These are phyloP conservation scores for Pichia ethanolica DNA, from an alignment of 805 yeast genomes.

Conservation along the genomic window DNA sequence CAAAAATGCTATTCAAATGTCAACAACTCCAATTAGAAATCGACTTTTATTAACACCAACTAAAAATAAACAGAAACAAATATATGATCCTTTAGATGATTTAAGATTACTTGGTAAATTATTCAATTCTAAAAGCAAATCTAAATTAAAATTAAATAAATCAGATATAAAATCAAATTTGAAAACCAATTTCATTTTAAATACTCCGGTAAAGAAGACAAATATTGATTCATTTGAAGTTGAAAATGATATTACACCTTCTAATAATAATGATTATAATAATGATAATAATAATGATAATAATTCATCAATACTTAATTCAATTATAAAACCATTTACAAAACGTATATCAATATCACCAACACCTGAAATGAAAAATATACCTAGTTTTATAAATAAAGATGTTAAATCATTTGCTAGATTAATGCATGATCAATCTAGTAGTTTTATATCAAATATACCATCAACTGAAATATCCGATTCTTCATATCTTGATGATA, in stretches of 20 bases:
- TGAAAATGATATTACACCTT: not conserved
- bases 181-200: no score
- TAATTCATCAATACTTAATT: not conserved
- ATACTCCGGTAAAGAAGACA: not conserved
- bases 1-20: slow-evolving; percentile 23
- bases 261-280: no score
- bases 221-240: not conserved
- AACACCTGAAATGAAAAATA: not conserved
- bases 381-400: slow-evolving; percentile 7
- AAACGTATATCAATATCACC: not conserved
- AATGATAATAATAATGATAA: no score
- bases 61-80: slow-evolving; percentile 14
- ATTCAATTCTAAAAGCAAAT: slow-evolving; percentile 18
- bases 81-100: slow-evolving; percentile 29
- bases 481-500: slow-evolving; percentile 1
- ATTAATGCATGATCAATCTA: slow-evolving; percentile 1
- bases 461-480: not conserved
- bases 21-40: slow-evolving; percentile 26
- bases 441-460: not conserved
- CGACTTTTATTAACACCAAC: slow-evolving; percentile 24
- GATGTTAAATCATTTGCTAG: slow-evolving; percentile 6
- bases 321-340: not conserved
- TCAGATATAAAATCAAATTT: not conserved
- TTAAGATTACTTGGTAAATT: slow-evolving; percentile 25
- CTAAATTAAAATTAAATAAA: not conserved